These are phyloP conservation scores for Crithidia thermophila DNA, from an alignment of 208 protist genomes.

Conservation along the genomic window DNA sequence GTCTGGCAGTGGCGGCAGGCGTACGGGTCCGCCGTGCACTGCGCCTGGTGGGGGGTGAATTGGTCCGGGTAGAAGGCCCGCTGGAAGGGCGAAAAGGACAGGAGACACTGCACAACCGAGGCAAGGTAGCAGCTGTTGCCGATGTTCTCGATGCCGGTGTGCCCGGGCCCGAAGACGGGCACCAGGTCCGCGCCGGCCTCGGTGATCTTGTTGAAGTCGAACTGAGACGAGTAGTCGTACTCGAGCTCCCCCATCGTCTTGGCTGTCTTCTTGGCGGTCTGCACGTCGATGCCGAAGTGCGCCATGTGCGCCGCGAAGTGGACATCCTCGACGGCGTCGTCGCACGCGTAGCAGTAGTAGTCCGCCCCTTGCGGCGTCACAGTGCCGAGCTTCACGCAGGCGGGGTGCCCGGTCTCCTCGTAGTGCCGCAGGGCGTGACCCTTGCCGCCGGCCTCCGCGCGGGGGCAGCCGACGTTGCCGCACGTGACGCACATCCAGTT, in stretches of 20 bases:
- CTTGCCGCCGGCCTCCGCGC: conserved; percentile 94
- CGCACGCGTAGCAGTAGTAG: conserved; percentile 96
- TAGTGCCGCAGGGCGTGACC: conserved; percentile 95
- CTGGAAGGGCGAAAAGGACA: conserved; percentile 79
- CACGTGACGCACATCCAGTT: conserved; percentile 97
- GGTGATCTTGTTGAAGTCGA: conserved; percentile 94
- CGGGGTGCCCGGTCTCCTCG: conserved; percentile 81
- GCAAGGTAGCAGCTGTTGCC: conserved; percentile 98
- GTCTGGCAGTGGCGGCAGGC: conserved; percentile 85
- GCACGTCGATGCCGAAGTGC: conserved; percentile 96
- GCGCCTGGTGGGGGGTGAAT: conserved; percentile 50
- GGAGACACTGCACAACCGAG: conserved; percentile 95
- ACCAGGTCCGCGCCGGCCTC: conserved; percentile 85
- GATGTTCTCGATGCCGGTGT: conserved; percentile 95
- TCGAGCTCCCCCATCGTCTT: conserved; percentile 97
- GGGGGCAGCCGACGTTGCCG: conserved; percentile 94
- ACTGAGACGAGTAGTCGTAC: conserved; percentile 96
- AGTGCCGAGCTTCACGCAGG: conserved; percentile 97
- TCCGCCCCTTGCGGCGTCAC: conserved; percentile 88
- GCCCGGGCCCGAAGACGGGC: conserved; percentile 93
- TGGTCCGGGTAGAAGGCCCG: conserved; percentile 65
- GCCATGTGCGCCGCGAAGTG: conserved; percentile 93
- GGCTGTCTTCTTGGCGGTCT: conserved; percentile 91
- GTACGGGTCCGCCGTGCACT: conserved; percentile 66
- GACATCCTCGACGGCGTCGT: conserved; percentile 95